Base-by-base conservation (phyloP, 2,329 filamentous ascomycete genomes). In the Phialemonium atrogriseum region DNA sequence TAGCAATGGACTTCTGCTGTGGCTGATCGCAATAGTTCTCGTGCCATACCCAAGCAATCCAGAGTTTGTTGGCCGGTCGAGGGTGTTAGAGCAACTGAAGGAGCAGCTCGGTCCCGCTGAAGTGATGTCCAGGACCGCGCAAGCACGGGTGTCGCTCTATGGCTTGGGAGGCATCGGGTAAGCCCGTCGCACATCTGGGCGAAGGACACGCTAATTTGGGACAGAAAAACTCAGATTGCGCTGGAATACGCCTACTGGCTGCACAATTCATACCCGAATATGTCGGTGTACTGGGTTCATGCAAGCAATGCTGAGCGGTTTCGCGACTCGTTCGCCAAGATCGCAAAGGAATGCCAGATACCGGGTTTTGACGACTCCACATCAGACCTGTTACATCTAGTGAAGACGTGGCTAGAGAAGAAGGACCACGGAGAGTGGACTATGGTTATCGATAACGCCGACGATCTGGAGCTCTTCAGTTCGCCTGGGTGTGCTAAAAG, bases 281-380 rank as follows among this genome's bases (percentile, higher is more conserved):
- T 44, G 5, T 54, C 51, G 0, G 32, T 58, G 1, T 56, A 54
- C 29, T 58, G 53, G 54, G 43, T 58, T 11, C 48, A 55, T 27
- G 54, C 49, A 1, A 53, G 47, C 37, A 57, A 36, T 33, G 22
- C 35, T 0, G 43, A 52, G 10, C 49, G 46, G 4, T 54, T 56
- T 28, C 44, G 42, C 4, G 35, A 52, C 34, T 32, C 45, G 5
- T 56, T 43, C 24, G 24, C 35, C 17, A 42, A 28, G 0, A 49
- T 55, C 19, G 50, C 52, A 3, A 25, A 46, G 23, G 37, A 47
- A 31, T 52, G 45, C 23, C 20, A 40, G 1, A 42, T 31, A 5
- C 44, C 49, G 2, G 46, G 48, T 7, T 27, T 39, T 18, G 35
- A 48, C 4, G 38, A 46, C 24, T 41, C 42, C 7, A 34, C 47